Conservation (phyloP, 2,329 filamentous ascomycete genomes). For the Pseudogymnoascus sp. region DNA sequence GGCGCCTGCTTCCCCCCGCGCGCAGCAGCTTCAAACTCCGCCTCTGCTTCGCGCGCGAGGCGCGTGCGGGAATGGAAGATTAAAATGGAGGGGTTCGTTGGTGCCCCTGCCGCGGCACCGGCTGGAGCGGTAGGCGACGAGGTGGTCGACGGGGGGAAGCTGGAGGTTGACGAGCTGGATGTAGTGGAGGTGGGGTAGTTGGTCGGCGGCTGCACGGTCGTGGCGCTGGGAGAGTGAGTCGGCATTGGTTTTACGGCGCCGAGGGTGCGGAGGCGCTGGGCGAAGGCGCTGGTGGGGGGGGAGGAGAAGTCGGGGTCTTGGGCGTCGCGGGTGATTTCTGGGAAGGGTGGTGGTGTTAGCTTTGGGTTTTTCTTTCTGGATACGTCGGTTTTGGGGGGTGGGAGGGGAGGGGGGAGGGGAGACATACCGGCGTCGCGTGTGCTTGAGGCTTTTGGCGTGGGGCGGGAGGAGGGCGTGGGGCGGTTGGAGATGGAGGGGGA, state of each 20-base stretch:
- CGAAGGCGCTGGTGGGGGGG: not conserved
- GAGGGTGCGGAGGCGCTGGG: not conserved
- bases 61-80: not conserved
- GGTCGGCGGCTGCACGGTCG: not conserved
- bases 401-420: no score
- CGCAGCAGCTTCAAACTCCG: slow-evolving; percentile 2
- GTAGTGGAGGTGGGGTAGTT: not conserved
- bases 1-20: not conserved
- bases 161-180: not conserved
- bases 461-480: not conserved
- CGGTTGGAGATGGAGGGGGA: not conserved
- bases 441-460: not conserved
- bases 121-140: not conserved
- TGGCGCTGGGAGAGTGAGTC: not conserved
- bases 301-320: slow-evolving; percentile 4
- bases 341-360: not conserved
- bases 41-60: not conserved
- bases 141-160: not conserved
- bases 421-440: not conserved
- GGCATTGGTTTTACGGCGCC: not conserved
- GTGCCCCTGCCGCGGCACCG: not conserved
- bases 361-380: not conserved
- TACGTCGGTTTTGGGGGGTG: not conserved
- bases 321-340: slow-evolving; percentile 5
- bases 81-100: not conserved